Evolutionary conservation across 768 basidiomycete genomes (phyloP), one percentile per base, ranked within the genome.

Genomic region (Leccinum broughii): DNA sequence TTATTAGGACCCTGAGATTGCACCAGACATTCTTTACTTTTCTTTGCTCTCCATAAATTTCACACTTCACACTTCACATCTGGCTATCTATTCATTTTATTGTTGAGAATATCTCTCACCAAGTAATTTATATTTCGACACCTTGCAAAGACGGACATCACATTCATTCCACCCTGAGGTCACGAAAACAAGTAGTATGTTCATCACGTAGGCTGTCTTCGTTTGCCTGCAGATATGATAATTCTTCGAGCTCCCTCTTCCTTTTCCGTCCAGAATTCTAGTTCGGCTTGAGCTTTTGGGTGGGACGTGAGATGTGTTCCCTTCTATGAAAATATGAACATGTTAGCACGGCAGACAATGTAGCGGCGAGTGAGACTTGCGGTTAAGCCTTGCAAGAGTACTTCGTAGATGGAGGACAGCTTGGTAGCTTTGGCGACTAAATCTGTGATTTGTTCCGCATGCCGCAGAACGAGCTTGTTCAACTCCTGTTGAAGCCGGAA

Each of bases 401-500:
- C 75, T 44, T 93, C 92, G 68, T 90, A 98, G 46, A 92, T 81
- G 5, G 82, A 80, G 4, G 85, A 86, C 60, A 88, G 82, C 58
- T 88, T 86, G 3, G 86, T 88, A 11, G 88, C 88, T 67, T 78
- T 86, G 22, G 84, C 78, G 0, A 83, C 77, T 0, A 80, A 71
- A 63, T 92, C 90, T 17, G 78, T 78, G 46, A 86, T 82, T 64
- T 86, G 88, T 53, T 81, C 79, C 5, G 91, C 85, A 71, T 97
- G 93, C 28, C 82, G 79, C 39, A 80, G 72, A 58, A 97, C 84
- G 37, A 98, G 79, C 65, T 89, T 89, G 46, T 84, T 80, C 20
- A 98, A 70, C 74, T 96, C 95, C 65, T 89, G 86, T 41, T 95
- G 86, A 53, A 98, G 73, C n/a, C 94, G 89, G 14, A 87, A 77